Base-by-base conservation (phyloP, 2,329 filamentous ascomycete genomes). In the Phialemoniopsis sp. region DNA sequence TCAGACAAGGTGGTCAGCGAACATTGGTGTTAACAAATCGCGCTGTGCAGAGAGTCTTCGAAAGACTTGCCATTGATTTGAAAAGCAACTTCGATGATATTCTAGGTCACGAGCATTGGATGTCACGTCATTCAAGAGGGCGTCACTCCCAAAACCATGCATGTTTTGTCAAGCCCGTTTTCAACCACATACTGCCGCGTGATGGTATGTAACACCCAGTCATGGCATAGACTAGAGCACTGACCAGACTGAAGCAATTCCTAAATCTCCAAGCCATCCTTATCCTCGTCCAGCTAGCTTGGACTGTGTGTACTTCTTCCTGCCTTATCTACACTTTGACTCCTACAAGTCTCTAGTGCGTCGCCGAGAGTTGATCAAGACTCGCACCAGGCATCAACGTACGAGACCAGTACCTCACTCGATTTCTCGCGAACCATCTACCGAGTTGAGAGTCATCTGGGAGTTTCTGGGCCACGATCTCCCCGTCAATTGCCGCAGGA, bases 291-390 rank as follows among this genome's bases (percentile, higher is more conserved):
- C 2, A 69, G 68, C 39, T 62, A 26, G 10, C 21, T 26, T 26
- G 21, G 21, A 26, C 21, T 26, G 21, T 26, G 21, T 75, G 1
- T 76, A 72, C 29, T 51, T 77, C 1, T 78, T 74, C 41, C 55
- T 80, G 1, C 76, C 77, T 0, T 80, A 82, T 47, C 67, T 84
- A 0, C 78, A 84, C 44, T 84, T 80, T 51, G 80, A 84, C 47
- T 79, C 75, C 0, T 84, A 83, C 50, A 66, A 68, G 39, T 71
- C 72, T 34, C 61, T 82, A 2, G 62, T 82, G 8, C 66, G 68
- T 29, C 71, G 79, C 2, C 73, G 78, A 0, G 69, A 73, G 26
- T 58, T 81, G 3, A 73, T 83, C 21, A 56, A 67, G 13, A 60
- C 71, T n/a, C 66, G 80, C 5, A 54, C 77, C 17, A 55, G 56